A percentile compares a stretch with the other conserved stretches of the same genome.
phyloP scores from a whole-genome alignment of 768 basidiomycete genomes.

The Cystobasidium ongulense region DNA sequence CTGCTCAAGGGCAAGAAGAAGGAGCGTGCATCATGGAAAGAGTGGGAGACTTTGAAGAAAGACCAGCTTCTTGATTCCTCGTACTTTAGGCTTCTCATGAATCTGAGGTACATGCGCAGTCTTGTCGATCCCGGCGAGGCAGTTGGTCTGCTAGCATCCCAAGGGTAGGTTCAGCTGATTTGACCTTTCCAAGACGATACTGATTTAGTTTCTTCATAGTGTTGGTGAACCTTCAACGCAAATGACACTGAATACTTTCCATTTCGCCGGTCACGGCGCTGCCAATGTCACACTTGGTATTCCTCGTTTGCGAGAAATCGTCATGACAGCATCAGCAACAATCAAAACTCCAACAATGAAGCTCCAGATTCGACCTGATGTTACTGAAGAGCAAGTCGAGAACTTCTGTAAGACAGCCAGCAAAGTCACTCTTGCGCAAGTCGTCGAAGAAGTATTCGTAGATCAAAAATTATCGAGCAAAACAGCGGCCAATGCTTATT shows the following conservation, averaged over 20 bases:
- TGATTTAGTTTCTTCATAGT: conserved; percentile 49
- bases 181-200: background rate
- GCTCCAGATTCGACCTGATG: conserved; percentile 59
- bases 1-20: conserved; percentile 48
- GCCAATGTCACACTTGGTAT: conserved; percentile 99
- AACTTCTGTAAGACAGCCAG: conserved; percentile 81
- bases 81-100: conserved; percentile 70
- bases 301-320: conserved; percentile 93
- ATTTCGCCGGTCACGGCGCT: conserved; percentile 97
- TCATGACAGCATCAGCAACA: conserved; percentile 93
- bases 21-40: conserved; percentile 49
- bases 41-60: conserved; percentile 41
- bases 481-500: conserved; percentile 49
- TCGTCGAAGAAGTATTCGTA: conserved; percentile 73
- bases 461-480: conserved; percentile 65
- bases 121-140: conserved; percentile 96
- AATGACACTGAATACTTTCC: conserved; percentile 99
- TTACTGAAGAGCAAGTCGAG: conserved; percentile 53
- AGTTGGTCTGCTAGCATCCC: conserved; percentile 91
- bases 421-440: conserved; percentile 73
- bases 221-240: conserved; percentile 98
- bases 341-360: conserved; percentile 97
- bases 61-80: conserved; percentile 47
- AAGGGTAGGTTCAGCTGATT: conserved; percentile 59
- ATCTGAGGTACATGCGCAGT: conserved; percentile 84